phyloP scores from a whole-genome alignment of 1,284 basidiomycete species.

The Uromyces viciae-fabae region DNA sequence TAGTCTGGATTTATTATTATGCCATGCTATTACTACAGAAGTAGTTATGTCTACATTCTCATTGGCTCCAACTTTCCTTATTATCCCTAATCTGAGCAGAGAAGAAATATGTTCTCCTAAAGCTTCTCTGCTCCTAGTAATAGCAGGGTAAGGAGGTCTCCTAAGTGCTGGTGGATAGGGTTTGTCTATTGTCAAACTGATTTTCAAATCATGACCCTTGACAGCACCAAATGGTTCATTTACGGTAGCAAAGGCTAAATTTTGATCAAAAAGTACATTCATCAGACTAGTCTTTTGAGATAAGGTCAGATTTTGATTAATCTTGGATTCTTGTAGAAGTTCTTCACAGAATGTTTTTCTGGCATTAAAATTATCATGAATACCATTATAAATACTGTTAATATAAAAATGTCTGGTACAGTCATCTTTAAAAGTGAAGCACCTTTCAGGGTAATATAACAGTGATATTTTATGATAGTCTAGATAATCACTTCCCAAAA shows the following conservation, averaged over 20 bases:
- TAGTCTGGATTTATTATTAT: conserved; percentile 15
- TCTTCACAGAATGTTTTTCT: not conserved
- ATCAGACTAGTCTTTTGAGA: not conserved
- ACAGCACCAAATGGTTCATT: not conserved
- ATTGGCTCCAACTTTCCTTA: conserved; percentile 11
- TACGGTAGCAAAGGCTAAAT: not conserved
- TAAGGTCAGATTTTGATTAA: not conserved
- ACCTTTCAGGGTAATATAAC: too few relatives aligned
- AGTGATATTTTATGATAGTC: too few relatives aligned
- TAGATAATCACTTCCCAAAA: too few relatives aligned
- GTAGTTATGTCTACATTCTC: conserved; percentile 30
- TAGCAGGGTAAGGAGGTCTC: conserved; percentile 6
- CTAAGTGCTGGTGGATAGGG: not conserved
- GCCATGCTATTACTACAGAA: not conserved
- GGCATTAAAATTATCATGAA: too few relatives aligned
- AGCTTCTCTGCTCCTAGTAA: not conserved
- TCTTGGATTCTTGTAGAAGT: not conserved
- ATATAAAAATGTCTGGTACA: too few relatives aligned
- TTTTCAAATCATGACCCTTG: not conserved
- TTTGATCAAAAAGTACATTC: not conserved
- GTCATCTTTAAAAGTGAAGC: too few relatives aligned
- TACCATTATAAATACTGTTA: too few relatives aligned
- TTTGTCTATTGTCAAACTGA: not conserved
- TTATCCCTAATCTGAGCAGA: not conserved
- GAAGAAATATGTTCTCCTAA: conserved; percentile 10